A percentile compares a stretch with the other conserved stretches of the same genome.
Conservation (phyloP, 352 stramenopile species). For the Pythium rishiriense region DNA sequence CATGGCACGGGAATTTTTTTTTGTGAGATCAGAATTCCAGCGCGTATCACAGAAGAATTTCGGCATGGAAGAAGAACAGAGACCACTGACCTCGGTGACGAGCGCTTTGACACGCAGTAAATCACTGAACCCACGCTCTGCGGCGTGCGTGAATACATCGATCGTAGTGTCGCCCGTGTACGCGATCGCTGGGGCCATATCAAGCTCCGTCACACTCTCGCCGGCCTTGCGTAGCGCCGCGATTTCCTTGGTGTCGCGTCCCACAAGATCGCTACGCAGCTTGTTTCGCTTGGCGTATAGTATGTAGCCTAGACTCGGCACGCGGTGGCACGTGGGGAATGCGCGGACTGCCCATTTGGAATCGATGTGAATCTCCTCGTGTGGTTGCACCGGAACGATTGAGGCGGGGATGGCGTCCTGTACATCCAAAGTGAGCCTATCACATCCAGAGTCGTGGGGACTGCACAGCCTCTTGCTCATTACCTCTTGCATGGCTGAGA, state of each 20-base stretch:
- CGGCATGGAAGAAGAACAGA: background rate
- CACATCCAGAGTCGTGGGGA: background rate
- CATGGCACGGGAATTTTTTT: background rate
- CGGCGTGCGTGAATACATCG: slow-evolving; percentile 46
- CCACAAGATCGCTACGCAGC: slow-evolving; percentile 53
- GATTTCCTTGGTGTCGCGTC: slow-evolving; percentile 43
- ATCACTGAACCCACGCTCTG: slow-evolving; percentile 33
- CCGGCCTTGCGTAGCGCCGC: slow-evolving; percentile 44
- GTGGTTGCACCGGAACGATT: slow-evolving; percentile 50
- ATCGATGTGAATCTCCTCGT: slow-evolving; percentile 60
- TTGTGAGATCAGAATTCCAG: background rate
- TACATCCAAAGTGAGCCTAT: background rate
- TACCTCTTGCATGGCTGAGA: slow-evolving; percentile 61
- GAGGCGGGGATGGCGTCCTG: slow-evolving; percentile 45
- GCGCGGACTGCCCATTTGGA: slow-evolving; percentile 60
- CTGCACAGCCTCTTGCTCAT: background rate
- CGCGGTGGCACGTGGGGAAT: slow-evolving; percentile 68
- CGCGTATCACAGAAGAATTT: background rate
- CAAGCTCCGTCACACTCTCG: slow-evolving; percentile 39
- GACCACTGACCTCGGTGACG: slow-evolving; percentile 67
- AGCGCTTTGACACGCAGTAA: slow-evolving; percentile 67
- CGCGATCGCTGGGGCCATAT: slow-evolving; percentile 57
- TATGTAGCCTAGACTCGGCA: slow-evolving; percentile 76
- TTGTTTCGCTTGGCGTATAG: slow-evolving; percentile 59
- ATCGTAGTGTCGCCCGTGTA: slow-evolving; percentile 84